phyloP scores from a whole-genome alignment of 306 rosid genomes.

The Pyrus pyrifolia region DNA sequence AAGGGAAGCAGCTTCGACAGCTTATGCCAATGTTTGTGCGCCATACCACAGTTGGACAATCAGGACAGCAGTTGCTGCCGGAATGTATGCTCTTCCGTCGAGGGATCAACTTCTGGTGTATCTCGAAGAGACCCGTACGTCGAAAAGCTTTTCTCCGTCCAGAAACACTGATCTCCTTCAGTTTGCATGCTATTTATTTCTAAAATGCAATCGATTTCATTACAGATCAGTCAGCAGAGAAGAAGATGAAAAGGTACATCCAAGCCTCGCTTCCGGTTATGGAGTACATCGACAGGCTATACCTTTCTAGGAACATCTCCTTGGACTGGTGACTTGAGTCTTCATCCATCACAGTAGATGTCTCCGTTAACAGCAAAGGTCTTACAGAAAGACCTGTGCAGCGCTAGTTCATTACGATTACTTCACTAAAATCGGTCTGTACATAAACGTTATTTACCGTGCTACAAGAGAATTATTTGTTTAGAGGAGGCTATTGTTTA shows the following conservation, averaged over 20 bases:
- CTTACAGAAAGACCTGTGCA: neutral
- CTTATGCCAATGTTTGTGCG: constrained; percentile 79
- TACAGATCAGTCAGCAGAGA: constrained; percentile 74
- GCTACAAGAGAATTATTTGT: neutral
- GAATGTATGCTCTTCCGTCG: constrained; percentile 88
- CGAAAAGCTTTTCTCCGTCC: neutral
- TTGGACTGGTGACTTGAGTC: constrained; percentile 86
- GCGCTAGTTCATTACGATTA: neutral
- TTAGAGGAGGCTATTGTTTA: neutral
- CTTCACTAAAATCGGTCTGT: neutral
- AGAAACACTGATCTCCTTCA: neutral
- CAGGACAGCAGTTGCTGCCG: constrained; percentile 90
- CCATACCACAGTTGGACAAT: constrained; percentile 87
- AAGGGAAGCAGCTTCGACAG: constrained; percentile 70
- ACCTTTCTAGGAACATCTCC: constrained; percentile 53
- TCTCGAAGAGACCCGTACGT: constrained; percentile 74
- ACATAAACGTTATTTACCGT: neutral
- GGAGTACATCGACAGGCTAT: constrained; percentile 70
- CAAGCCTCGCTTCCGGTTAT: constrained; percentile 55
- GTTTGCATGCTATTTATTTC: neutral
- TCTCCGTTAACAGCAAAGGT: neutral
- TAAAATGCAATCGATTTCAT: neutral
- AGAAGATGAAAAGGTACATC: constrained; percentile 81
- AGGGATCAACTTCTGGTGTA: constrained; percentile 70
- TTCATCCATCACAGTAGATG: neutral